A percentile compares a stretch with the other conserved stretches of the same genome.
These are phyloP conservation scores for Tuber magnatum DNA, from an alignment of 495 filamentous ascomycete genomes.

Conservation along the genomic window DNA sequence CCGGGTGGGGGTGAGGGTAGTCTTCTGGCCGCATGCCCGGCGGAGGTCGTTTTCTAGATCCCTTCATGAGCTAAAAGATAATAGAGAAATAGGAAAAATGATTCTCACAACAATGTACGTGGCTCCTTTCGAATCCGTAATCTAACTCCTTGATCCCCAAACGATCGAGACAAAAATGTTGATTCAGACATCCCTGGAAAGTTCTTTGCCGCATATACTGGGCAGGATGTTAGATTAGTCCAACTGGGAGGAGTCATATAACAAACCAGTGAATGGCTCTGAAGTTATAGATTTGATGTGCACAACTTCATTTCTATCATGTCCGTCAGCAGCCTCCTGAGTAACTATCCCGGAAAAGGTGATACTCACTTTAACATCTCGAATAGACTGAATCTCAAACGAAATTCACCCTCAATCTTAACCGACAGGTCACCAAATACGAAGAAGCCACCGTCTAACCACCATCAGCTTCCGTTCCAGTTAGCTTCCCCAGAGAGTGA, in stretches of 20 bases:
- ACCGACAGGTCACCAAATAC: slow-evolving; percentile 93
- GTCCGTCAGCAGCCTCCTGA: slow-evolving; percentile 29
- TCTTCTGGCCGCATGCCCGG: slow-evolving; percentile 39
- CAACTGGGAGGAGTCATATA: not conserved
- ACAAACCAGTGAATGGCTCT: slow-evolving; percentile 62
- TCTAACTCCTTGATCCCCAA: slow-evolving; percentile 90
- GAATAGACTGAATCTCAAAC: slow-evolving; percentile 78
- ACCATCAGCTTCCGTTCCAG: not conserved
- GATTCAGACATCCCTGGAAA: slow-evolving; percentile 87
- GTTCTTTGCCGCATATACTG: slow-evolving; percentile 67
- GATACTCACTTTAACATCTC: slow-evolving; percentile 67
- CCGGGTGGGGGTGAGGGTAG: slow-evolving; percentile 32
- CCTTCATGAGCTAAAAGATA: slow-evolving; percentile 13
- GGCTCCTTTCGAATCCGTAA: slow-evolving; percentile 83
- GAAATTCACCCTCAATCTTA: slow-evolving; percentile 68
- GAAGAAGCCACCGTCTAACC: slow-evolving; percentile 81
- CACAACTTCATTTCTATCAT: slow-evolving; percentile 50
- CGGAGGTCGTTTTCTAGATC: slow-evolving; percentile 36
- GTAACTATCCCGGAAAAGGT: not conserved
- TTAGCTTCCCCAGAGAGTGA: not conserved
- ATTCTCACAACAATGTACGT: slow-evolving; percentile 49
- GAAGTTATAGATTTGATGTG: slow-evolving; percentile 66
- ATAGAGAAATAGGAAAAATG: slow-evolving; percentile 1
- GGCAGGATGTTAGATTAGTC: slow-evolving; percentile 23
- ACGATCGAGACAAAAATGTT: slow-evolving; percentile 82